Evolutionary conservation across 163 green algal genomes (phyloP).

Genomic region (Trebouxia gelatinosa): DNA sequence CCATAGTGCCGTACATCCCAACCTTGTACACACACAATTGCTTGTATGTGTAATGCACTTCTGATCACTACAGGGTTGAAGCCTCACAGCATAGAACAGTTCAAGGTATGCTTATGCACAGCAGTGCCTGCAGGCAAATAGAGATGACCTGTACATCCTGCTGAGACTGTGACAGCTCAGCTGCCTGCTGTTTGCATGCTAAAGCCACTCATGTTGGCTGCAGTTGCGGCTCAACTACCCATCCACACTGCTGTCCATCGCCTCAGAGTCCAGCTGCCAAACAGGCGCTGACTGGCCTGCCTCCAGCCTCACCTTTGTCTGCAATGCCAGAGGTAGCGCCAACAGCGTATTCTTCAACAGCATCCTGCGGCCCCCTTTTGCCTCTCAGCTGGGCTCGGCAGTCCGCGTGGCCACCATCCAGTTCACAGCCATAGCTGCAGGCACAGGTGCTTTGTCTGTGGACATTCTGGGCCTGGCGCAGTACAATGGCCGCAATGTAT

Average conservation of each 20-base stretch:
- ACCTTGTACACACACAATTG: too few relatives aligned
- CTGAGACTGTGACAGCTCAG: too few relatives aligned
- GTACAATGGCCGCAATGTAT: background rate
- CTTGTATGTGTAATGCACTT: too few relatives aligned
- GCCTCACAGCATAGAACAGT: too few relatives aligned
- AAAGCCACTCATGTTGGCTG: too few relatives aligned
- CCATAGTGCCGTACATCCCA: too few relatives aligned
- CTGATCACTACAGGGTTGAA: too few relatives aligned
- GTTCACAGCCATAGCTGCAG: conserved; percentile 1
- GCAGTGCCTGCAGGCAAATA: too few relatives aligned
- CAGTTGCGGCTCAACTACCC: conserved; percentile 19
- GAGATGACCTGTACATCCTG: too few relatives aligned
- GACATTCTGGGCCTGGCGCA: conserved; percentile 25
- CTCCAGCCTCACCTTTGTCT: conserved; percentile 25
- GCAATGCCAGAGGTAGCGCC: conserved; percentile 23
- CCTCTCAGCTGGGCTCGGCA: background rate
- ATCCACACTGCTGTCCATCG: background rate
- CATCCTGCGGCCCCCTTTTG: conserved; percentile 9
- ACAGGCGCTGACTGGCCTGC: conserved; percentile 11
- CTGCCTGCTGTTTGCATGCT: too few relatives aligned
- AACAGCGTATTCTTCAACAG: conserved; percentile 26
- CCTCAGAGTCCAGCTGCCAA: conserved; percentile 6
- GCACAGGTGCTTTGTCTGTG: background rate
- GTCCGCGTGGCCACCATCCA: conserved; percentile 17
- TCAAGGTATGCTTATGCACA: too few relatives aligned